These are phyloP conservation scores for Moesziomyces sp. DNA, from an alignment of 1,284 basidiomycete species.

Conservation along the genomic window DNA sequence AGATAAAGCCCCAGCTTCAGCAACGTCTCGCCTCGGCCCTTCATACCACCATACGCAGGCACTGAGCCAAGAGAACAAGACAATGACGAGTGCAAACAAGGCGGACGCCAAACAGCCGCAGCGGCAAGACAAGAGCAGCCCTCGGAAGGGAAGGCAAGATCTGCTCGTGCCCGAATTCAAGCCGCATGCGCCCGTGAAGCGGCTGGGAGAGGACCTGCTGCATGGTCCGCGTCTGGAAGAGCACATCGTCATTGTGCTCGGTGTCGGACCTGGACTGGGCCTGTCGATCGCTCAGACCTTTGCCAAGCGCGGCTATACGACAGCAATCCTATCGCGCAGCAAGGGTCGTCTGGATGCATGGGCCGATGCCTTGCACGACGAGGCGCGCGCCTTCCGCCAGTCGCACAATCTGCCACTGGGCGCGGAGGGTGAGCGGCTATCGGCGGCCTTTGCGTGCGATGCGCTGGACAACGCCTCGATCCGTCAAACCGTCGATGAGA, in stretches of 20 bases:
- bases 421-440: constrained; percentile 8
- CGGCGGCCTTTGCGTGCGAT: constrained; percentile 53
- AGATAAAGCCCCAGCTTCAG: too few relatives aligned
- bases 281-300: constrained; percentile 49
- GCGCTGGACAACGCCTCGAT: constrained; percentile 43
- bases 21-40: too few relatives aligned
- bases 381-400: constrained; percentile 21
- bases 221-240: constrained; percentile 40
- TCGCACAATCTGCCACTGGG: background rate
- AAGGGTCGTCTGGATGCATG: constrained; percentile 43
- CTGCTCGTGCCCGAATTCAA: constrained; percentile 36
- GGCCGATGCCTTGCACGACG: constrained; percentile 30
- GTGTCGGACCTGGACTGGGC: constrained; percentile 57
- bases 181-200: constrained; percentile 27
- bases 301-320: constrained; percentile 52
- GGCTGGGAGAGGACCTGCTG: constrained; percentile 36
- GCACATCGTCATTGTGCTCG: constrained; percentile 53
- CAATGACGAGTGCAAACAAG: background rate
- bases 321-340: constrained; percentile 49
- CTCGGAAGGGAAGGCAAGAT: constrained; percentile 29
- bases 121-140: constrained; percentile 9
- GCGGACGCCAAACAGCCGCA: background rate
- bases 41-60: background rate
- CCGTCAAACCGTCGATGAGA: constrained; percentile 15
- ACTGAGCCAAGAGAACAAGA: background rate